These are phyloP conservation scores for Aquanectria penicillioides DNA, from an alignment of 2,329 filamentous ascomycete genomes.

Conservation along the genomic window DNA sequence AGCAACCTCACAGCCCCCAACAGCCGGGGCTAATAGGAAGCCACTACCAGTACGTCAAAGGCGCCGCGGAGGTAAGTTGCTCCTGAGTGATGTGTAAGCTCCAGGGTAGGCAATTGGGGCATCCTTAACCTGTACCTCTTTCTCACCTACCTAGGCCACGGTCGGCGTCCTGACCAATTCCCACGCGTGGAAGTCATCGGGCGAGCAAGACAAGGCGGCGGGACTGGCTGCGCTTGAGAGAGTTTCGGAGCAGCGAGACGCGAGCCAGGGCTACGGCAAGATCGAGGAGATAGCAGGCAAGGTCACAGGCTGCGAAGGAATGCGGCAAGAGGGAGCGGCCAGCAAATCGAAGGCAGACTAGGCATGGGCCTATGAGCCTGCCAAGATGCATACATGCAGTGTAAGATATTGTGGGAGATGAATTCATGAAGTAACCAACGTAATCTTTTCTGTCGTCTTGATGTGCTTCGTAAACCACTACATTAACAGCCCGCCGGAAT, in stretches of 20 bases:
- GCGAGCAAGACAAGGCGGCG: constrained; percentile 70
- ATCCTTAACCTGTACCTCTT: too few relatives aligned
- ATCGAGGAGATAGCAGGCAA: constrained; percentile 73
- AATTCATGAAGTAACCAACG: neutral
- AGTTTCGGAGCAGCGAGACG: constrained; percentile 66
- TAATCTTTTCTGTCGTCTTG: too few relatives aligned
- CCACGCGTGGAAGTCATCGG: constrained; percentile 70
- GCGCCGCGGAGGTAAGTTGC: constrained; percentile 68
- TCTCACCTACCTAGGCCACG: constrained; percentile 55
- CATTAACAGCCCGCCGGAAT: too few relatives aligned
- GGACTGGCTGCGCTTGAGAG: constrained; percentile 71
- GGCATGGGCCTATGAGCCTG: neutral
- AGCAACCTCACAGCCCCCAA: constrained; percentile 40
- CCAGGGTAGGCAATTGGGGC: too few relatives aligned
- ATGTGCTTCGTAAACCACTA: too few relatives aligned
- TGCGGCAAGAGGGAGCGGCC: constrained; percentile 70
- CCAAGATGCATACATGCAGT: neutral
- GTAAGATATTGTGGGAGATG: too few relatives aligned
- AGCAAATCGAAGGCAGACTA: constrained; percentile 52
- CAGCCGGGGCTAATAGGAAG: constrained; percentile 69
- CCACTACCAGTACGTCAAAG: constrained; percentile 76
- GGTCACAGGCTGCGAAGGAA: constrained; percentile 73
- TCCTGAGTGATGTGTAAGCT: too few relatives aligned
- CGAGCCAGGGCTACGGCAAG: constrained; percentile 67
- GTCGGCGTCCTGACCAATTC: constrained; percentile 71